phyloP scores from a whole-genome alignment of 139 green algal genomes.

The Chlamydomonas applanata region DNA sequence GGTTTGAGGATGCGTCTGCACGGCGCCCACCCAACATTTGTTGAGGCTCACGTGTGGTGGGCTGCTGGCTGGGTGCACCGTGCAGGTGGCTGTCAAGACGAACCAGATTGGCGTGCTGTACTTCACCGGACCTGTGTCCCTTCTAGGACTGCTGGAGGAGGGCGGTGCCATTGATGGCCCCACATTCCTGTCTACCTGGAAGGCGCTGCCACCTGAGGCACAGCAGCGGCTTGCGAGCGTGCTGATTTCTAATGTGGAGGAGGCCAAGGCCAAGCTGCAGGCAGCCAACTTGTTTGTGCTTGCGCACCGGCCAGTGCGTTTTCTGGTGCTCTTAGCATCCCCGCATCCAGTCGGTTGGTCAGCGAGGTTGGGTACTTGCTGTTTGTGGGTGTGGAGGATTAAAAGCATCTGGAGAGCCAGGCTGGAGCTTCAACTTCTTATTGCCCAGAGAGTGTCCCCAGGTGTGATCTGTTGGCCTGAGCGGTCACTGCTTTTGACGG shows the following conservation, averaged over 20 bases:
- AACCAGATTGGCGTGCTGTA: slow-evolving; percentile 85
- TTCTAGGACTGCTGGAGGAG: slow-evolving; percentile 61
- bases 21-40: no score
- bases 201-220: slow-evolving; percentile 37
- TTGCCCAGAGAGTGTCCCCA: no score
- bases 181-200: slow-evolving; percentile 56
- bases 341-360: no score
- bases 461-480: no score
- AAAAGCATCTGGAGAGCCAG: neutral
- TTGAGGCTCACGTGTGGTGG: no score
- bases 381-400: neutral
- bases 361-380: neutral
- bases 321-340: no score
- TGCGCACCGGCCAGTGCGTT: slow-evolving; percentile 60
- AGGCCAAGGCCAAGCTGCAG: slow-evolving; percentile 48
- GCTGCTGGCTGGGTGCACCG: neutral
- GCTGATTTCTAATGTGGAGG: slow-evolving; percentile 48
- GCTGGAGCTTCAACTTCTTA: neutral
- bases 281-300: slow-evolving; percentile 65
- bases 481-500: no score
- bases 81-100: slow-evolving; percentile 44
- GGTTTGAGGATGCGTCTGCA: no score
- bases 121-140: slow-evolving; percentile 69
- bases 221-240: slow-evolving; percentile 20
- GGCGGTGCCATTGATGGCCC: slow-evolving; percentile 32